Evolutionary conservation across 345 rosid species (phyloP).

Genomic region (Firmiana major): DNA sequence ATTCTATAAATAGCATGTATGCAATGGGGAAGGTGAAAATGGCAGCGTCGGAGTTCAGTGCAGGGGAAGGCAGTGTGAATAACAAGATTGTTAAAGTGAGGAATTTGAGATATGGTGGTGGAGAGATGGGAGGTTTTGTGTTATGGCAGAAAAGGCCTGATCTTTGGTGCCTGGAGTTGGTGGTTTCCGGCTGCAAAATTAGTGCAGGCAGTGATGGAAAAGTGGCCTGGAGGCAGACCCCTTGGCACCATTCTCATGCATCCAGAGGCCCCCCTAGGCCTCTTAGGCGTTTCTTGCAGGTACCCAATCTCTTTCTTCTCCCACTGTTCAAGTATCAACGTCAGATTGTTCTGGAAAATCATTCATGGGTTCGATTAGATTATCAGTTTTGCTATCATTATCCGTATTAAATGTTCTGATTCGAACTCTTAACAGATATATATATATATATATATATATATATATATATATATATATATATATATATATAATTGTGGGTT

Average conservation of each 20-base stretch:
- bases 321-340: neutral
- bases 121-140: constrained; percentile 91
- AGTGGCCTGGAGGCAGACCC: constrained; percentile 90
- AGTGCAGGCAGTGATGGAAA: constrained; percentile 95
- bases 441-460: no score
- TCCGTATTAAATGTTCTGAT: neutral
- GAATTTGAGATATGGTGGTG: constrained; percentile 43
- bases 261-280: constrained; percentile 86
- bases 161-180: constrained; percentile 87
- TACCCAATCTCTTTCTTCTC: constrained; percentile 1
- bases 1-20: constrained; percentile 66
- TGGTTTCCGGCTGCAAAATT: constrained; percentile 82
- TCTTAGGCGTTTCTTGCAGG: constrained; percentile 80
- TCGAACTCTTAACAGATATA: neutral
- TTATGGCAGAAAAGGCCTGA: constrained; percentile 85
- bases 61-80: constrained; percentile 55
- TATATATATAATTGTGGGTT: no score
- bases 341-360: neutral
- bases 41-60: constrained; percentile 71
- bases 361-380: neutral
- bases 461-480: no score
- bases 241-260: constrained; percentile 88
- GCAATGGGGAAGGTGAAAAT: constrained; percentile 96
- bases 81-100: constrained; percentile 41
- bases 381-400: neutral